Percentiles rank a stretch among this genome's conserved stretches.
Evolutionary conservation across 23 red algal species (phyloP).

Genomic region (Gracilaria caudata): DNA sequence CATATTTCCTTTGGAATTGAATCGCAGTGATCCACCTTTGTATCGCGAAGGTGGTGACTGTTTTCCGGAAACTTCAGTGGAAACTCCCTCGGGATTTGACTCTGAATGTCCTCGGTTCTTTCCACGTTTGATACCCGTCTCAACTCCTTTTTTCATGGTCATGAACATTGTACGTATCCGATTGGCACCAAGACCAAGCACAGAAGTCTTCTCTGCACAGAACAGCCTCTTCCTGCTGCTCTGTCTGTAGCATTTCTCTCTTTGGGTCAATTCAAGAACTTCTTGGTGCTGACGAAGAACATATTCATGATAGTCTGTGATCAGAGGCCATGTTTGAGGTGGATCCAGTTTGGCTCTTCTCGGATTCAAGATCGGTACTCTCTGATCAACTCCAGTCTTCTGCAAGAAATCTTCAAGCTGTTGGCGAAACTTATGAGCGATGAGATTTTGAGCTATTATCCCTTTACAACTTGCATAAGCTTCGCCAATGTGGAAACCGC

Average conservation of each 20-base stretch:
- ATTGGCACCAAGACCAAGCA: neutral
- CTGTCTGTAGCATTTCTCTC: neutral
- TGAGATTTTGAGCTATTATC: neutral
- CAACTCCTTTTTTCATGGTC: neutral
- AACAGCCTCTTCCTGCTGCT: neutral
- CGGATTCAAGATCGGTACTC: slow-evolving; percentile 2
- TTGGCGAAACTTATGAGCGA: too few species aligned
- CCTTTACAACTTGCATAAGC: neutral
- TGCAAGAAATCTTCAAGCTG: neutral
- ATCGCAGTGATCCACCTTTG: neutral
- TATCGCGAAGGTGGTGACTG: neutral
- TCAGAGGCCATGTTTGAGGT: neutral
- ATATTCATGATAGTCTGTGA: neutral
- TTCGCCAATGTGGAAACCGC: neutral
- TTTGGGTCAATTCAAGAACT: neutral
- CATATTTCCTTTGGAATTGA: neutral
- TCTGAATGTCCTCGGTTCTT: neutral
- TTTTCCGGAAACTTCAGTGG: neutral
- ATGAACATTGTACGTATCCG: neutral
- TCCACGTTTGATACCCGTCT: neutral
- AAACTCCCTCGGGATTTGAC: neutral
- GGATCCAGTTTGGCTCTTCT: neutral
- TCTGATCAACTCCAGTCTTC: neutral
- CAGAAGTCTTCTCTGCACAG: neutral
- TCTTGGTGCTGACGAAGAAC: neutral